Evolutionary conservation across 495 filamentous ascomycete genomes (phyloP).

Genomic region (Rhypophila decipiens): DNA sequence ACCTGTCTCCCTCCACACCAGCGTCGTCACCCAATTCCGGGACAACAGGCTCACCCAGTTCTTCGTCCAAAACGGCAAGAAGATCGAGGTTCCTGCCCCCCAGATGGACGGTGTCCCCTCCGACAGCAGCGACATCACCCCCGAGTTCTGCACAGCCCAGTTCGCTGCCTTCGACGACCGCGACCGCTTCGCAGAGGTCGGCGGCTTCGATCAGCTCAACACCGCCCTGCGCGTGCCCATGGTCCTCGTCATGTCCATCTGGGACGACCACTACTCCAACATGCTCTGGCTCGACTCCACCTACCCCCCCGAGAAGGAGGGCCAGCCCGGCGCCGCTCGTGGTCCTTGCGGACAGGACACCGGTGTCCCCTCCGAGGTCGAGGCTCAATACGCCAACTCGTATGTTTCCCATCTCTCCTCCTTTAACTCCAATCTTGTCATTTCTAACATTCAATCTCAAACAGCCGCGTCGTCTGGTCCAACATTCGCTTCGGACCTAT

Average conservation of each 20-base stretch:
- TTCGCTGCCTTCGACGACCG: slow-evolving; percentile 37
- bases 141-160: slow-evolving; percentile 23
- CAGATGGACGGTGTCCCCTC: slow-evolving; percentile 18
- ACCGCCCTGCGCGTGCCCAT: slow-evolving; percentile 51
- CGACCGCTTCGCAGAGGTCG: slow-evolving; percentile 54
- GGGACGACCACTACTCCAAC: slow-evolving; percentile 71
- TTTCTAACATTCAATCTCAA: too few relatives aligned
- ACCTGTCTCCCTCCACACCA: not conserved
- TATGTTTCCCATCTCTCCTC: slow-evolving; percentile 6
- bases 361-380: slow-evolving; percentile 55
- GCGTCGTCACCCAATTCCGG: slow-evolving; percentile 63
- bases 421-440: slow-evolving; percentile 17
- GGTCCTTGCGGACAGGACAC: slow-evolving; percentile 57
- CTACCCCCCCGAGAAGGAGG: slow-evolving; percentile 54
- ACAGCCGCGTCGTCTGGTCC: slow-evolving; percentile 40
- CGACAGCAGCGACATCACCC: slow-evolving; percentile 36
- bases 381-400: slow-evolving; percentile 36
- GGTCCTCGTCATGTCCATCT: slow-evolving; percentile 72
- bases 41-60: slow-evolving; percentile 57
- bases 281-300: slow-evolving; percentile 82
- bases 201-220: slow-evolving; percentile 55
- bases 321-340: slow-evolving; percentile 58
- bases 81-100: slow-evolving; percentile 51
- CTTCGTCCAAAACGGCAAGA: slow-evolving; percentile 63
- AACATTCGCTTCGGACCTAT: slow-evolving; percentile 69